These are phyloP conservation scores for Teratosphaeriaceae sp. DNA, from an alignment of 2,329 filamentous ascomycete genomes.

Conservation along the genomic window DNA sequence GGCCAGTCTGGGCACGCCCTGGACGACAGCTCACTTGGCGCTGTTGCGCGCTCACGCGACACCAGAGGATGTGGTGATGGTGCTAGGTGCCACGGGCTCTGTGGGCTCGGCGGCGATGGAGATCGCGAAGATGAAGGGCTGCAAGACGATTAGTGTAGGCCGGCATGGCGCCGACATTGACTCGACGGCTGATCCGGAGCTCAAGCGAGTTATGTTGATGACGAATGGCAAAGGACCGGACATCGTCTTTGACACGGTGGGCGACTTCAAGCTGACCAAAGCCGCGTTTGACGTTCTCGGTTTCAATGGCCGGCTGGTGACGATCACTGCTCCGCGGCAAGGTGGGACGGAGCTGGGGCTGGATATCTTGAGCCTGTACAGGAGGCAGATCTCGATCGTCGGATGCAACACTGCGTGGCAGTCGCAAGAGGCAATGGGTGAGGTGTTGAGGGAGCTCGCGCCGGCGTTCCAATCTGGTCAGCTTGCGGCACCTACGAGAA, in stretches of 20 bases:
- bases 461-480: constrained; percentile 6
- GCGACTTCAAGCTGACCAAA: constrained; percentile 21
- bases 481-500: constrained; percentile 5
- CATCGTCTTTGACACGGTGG: constrained; percentile 26
- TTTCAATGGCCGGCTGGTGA: constrained; percentile 19
- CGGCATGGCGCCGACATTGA: constrained; percentile 18
- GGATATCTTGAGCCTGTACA: constrained; percentile 5
- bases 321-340: constrained; percentile 20
- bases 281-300: constrained; percentile 20
- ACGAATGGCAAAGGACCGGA: constrained; percentile 14
- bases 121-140: constrained; percentile 20
- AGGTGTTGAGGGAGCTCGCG: constrained; percentile 7
- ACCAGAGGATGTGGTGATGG: constrained; percentile 21
- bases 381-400: constrained; percentile 7
- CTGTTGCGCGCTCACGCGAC: constrained; percentile 16
- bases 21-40: constrained; percentile 23
- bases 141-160: constrained; percentile 21
- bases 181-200: constrained; percentile 6
- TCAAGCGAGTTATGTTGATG: constrained; percentile 9
- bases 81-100: constrained; percentile 24
- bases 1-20: constrained; percentile 24
- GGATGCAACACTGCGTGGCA: constrained; percentile 7
- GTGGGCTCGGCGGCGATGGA: constrained; percentile 24
- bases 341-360: constrained; percentile 5
- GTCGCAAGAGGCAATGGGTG: constrained; percentile 5